Evolutionary conservation across 805 yeast species (phyloP), one percentile per base, ranked within the genome.

Genomic region (Pichia paraexigua): DNA sequence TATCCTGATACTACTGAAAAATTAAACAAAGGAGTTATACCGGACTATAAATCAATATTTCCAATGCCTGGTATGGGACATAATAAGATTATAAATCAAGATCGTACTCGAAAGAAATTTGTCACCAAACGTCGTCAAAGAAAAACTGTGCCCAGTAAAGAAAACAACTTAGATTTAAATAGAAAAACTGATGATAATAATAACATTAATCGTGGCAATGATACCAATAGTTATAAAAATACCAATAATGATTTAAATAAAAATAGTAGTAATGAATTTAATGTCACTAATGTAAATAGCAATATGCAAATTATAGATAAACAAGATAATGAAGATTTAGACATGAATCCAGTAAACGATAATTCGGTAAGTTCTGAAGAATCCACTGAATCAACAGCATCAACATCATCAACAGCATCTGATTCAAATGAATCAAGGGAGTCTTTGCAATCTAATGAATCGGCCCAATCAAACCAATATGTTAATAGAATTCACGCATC

Each of bases 1-100:
- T 39, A 25, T 21, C 39, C 24, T 20, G 51, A 43, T 27, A 48
- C 24, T 42, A 35, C 18, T 12, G 41, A 43, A 18, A 41, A 22
- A 30, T 12, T 24, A 22, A 27, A 28, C n/a, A 45, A 45, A 20
- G 25, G 9, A 20, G 35, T 40, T 25, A 25, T 45, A 13, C 52
- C 61, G 3, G 64, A 62, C 35, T 60, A 58, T 35, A 56, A 56
- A 45, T 57, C 63, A 9, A 57, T 60, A 8, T 62, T 62, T 47
- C 65, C 65, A 22, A 60, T 62, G 48, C 65, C 65, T 17, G 55
- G 58, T 53, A 50, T 56, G 53, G 56, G 56, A 20, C 58, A 55
- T 45, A 51, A 53, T 11, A 48, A 56, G 21, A 46, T 51, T n/a
- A n/a, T 51, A 13, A 37, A 46, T 9, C 52, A 46, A 49, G 55